A percentile compares a stretch with the other conserved stretches of the same genome.
These are phyloP conservation scores for Talaromyces sp. DNA, from an alignment of 2,329 filamentous ascomycete species.

Conservation along the genomic window DNA sequence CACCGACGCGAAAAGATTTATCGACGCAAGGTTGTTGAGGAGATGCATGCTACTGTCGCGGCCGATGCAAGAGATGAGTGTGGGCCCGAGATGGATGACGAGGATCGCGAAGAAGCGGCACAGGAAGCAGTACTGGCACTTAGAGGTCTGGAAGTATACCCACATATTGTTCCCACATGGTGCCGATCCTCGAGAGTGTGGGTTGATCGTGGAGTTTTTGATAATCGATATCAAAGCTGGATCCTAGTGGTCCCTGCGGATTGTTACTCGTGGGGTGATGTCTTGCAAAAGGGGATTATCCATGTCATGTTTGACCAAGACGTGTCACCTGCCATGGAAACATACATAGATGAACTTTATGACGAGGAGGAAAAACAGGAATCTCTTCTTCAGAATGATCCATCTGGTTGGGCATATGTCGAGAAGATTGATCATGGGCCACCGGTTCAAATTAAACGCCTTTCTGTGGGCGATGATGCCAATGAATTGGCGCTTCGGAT, in stretches of 20 bases:
- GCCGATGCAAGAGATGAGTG: conserved; percentile 1
- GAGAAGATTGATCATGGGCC: conserved; percentile 14
- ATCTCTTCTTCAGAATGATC: neutral
- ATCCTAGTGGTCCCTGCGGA: conserved; percentile 12
- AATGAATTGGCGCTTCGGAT: neutral
- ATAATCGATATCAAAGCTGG: conserved; percentile 6
- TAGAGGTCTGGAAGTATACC: conserved; percentile 3
- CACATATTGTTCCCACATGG: conserved; percentile 14
- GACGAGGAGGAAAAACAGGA: conserved; percentile 19
- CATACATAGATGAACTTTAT: neutral
- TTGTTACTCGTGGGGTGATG: conserved; percentile 19
- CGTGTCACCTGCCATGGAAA: conserved; percentile 18
- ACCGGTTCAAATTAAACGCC: neutral
- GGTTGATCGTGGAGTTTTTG: neutral
- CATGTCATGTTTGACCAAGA: conserved; percentile 22
- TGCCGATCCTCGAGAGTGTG: neutral
- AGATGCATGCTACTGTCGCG: conserved; percentile 7
- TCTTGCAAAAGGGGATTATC: conserved; percentile 18
- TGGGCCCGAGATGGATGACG: conserved; percentile 8
- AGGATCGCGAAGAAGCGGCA: conserved; percentile 11
- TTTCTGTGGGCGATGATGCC: conserved; percentile 8
- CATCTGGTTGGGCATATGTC: neutral
- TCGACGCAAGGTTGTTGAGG: conserved; percentile 10
- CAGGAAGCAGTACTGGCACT: conserved; percentile 10
- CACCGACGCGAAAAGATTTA: conserved; percentile 20